Base-by-base conservation (phyloP, 139 green algal genomes). In the Volvox africanus region DNA sequence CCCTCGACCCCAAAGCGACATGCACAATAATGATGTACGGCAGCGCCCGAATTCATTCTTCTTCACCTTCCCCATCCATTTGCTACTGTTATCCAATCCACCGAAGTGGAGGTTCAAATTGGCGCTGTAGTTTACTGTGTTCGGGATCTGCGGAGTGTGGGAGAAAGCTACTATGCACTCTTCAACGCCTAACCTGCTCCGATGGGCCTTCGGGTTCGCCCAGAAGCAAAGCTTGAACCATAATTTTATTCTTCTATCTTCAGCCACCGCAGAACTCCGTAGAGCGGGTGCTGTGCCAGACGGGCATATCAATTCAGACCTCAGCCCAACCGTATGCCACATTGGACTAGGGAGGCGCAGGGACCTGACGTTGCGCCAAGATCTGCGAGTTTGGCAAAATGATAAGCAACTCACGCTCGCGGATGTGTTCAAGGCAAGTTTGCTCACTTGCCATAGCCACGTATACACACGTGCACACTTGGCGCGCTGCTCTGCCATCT, bases 341-440 rank as follows among this genome's bases (percentile, higher is more conserved):
- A 97, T 97, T 65, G 94, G 95, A 3, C 82, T 97, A 30, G 93
- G 92, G 67, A 86, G 95, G 24, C 82, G 93, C 6, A 32, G 95
- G 11, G 95, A 97, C 71, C 71, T 97, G n/a, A 97, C 95, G 3
- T 80, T 97, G 68, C 91, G 95, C 0, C 94, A 96, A 33, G 95
- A 97, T 69, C 79, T 97, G 50, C 84, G 92, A 33, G 69, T 97
- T 36, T 95, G 81, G 71, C 67, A 92, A 9, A 62, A 76, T 21
- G 91, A 82, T 65, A 82, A 85, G 44, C 90, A 91, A 33, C 55
- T 92, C 12, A 86, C 87, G 24, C 76, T 96, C 24, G 89, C 87
- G 17, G 92, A 95, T 5, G 91, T 95, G 32, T 94, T 96, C 82
- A 93, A 92, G 88, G 94, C 93, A 61, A 81, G 68, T 68, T 67